Percentiles rank a stretch among this genome's conserved stretches.
phyloP scores from a whole-genome alignment of 2,329 filamentous ascomycete species.

The Hirsutella thompsonii region DNA sequence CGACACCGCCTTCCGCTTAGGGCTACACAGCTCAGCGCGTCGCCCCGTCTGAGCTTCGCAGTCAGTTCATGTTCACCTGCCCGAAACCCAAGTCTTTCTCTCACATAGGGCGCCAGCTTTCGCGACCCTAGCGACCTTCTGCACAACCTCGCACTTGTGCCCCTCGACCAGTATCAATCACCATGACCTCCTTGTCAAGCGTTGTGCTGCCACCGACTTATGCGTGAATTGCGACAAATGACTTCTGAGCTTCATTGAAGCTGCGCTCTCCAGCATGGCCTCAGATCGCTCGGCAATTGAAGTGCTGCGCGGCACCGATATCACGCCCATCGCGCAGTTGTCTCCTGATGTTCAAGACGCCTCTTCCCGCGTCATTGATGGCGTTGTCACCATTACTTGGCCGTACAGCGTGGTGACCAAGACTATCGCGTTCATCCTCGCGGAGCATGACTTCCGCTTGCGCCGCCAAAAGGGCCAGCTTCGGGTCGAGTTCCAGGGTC shows the following conservation, averaged over 20 bases:
- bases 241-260: neutral
- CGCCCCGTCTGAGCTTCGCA: neutral
- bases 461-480: constrained; percentile 70
- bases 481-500: constrained; percentile 59
- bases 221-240: neutral
- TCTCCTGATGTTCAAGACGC: constrained; percentile 30
- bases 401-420: constrained; percentile 71
- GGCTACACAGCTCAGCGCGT: neutral
- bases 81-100: too few relatives aligned
- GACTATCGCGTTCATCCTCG: constrained; percentile 66
- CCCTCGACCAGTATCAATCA: too few relatives aligned
- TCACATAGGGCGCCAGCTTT: too few relatives aligned
- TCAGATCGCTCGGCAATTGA: constrained; percentile 5
- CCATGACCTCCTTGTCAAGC: too few relatives aligned
- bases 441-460: constrained; percentile 72
- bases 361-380: constrained; percentile 40
- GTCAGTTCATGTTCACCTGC: too few relatives aligned
- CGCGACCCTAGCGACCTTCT: too few relatives aligned
- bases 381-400: constrained; percentile 77
- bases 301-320: constrained; percentile 15
- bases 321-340: constrained; percentile 44
- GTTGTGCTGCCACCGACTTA: too few relatives aligned
- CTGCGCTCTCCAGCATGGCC: constrained; percentile 2
- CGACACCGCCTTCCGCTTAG: neutral
- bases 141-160: too few relatives aligned